A percentile compares a stretch with the other conserved stretches of the same genome.
Evolutionary conservation across 495 filamentous ascomycete species (phyloP).

Genomic region (Lichenothelia convexa): DNA sequence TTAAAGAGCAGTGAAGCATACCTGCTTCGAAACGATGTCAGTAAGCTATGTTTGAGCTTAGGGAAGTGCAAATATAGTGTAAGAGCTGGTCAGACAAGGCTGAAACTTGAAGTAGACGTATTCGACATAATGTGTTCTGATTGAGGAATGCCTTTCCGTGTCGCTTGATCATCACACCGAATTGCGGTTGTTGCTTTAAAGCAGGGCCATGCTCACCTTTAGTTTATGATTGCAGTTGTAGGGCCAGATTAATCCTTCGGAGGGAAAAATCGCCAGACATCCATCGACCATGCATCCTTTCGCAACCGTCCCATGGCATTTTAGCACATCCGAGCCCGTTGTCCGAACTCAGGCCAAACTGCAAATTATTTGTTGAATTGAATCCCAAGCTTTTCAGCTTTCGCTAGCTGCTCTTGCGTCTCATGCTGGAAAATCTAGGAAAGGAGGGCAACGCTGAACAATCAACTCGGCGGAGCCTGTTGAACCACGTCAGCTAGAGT

Average conservation of each 20-base stretch:
- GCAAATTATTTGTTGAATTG: neutral
- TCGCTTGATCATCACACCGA: conserved; percentile 62
- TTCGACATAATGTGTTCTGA: conserved; percentile 79
- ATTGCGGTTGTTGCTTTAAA: no score
- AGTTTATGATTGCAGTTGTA: neutral
- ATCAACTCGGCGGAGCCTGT: no score
- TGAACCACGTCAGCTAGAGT: no score
- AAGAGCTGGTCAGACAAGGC: conserved; percentile 79
- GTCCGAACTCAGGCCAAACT: neutral
- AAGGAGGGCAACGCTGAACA: no score
- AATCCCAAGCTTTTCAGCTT: no score
- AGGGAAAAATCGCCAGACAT: neutral
- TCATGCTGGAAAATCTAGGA: no score
- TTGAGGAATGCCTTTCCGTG: conserved; percentile 96
- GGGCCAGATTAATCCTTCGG: conserved; percentile 36
- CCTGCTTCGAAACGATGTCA: no score
- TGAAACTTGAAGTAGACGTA: conserved; percentile 75
- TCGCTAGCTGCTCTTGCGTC: no score
- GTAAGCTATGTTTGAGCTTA: no score
- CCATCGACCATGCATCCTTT: neutral
- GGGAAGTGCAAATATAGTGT: conserved; percentile 1
- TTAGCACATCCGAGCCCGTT: neutral
- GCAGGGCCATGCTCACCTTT: neutral
- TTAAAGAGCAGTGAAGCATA: no score
- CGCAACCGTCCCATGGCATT: neutral